Evolutionary conservation across 2,329 filamentous ascomycete species (phyloP).

Genomic region (Calonectria crousiana): DNA sequence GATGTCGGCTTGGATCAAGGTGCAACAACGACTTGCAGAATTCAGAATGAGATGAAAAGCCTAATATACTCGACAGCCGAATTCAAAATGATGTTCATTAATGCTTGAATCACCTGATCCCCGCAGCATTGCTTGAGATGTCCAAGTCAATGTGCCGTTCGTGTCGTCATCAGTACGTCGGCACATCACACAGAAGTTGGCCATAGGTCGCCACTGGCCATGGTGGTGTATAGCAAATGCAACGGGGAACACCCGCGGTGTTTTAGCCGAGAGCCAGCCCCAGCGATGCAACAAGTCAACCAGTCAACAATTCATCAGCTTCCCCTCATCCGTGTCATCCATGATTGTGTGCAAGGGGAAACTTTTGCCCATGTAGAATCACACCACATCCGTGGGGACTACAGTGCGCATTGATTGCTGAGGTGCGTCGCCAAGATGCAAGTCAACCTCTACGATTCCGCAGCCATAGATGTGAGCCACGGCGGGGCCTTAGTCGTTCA

Average conservation of each 20-base stretch:
- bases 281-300: not conserved
- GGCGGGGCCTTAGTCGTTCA: not conserved
- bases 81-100: not conserved
- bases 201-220: conserved; percentile 11
- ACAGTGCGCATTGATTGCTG: not conserved
- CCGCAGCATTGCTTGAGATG: not conserved
- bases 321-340: not conserved
- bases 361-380: not conserved
- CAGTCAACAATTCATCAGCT: not conserved
- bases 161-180: conserved; percentile 44
- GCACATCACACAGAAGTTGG: conserved; percentile 32
- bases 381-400: not conserved
- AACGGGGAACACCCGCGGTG: not conserved
- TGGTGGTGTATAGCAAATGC: conserved; percentile 17
- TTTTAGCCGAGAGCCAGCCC: conserved; percentile 1
- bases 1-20: not conserved
- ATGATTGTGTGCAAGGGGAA: not conserved
- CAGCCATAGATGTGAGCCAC: not conserved
- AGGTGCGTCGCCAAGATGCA: not conserved
- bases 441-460: not conserved
- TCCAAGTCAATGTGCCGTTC: conserved; percentile 16
- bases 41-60: not conserved
- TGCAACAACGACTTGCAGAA: not conserved
- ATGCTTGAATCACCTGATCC: conserved; percentile 18
- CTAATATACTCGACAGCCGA: not conserved